Evolutionary conservation across 495 filamentous ascomycete species (phyloP), one percentile per base, ranked within the genome.

Genomic region (Annulohypoxylon moriforme): DNA sequence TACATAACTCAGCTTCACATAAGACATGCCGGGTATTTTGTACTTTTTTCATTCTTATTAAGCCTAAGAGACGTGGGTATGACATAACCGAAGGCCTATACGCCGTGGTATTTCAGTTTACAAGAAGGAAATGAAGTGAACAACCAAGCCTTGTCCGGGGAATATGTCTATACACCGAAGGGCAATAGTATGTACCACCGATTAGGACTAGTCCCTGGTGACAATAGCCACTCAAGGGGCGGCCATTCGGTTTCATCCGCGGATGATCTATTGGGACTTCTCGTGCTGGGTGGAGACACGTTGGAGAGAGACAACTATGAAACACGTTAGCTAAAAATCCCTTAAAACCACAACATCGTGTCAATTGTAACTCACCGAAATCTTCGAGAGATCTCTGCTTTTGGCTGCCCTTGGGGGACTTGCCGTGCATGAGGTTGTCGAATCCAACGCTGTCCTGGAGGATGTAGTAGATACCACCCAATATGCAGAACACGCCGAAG

Each of bases 361-460:
- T 40, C 13, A 44, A 67, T 47, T 34, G 31, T 0, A 72, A 85
- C 90, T 87, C 87, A 93, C 91, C 85, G 70, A 97, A 95, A 80
- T 97, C 94, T 82, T 97, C 94, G 66, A 93, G 81, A 1, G 87
- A 89, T 61, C 91, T 84, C 83, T 94, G 90, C 81, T 90, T 92
- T 69, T 86, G 83, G 78, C 87, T 89, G 79, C 89, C 90, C 82
- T 92, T 91, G 55, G 88, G 89, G 63, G 88, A 88, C 85, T 93
- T 93, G 77, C 93, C 92, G 81, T 97, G 93, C 92, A 96, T 94
- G 67, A 97, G 85, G 84, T 95, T 93, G 81, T 97, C 92, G 80
- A 97, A 96, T 49, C 88, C 88, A 34, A 83, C 77, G 75, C 89
- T 93, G 79, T 88, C 89, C 74, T 93, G 90, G 71, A 97, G 86